Evolutionary conservation across 176 grass and related monocot species (phyloP).

Genomic region (Chloris gayana): DNA sequence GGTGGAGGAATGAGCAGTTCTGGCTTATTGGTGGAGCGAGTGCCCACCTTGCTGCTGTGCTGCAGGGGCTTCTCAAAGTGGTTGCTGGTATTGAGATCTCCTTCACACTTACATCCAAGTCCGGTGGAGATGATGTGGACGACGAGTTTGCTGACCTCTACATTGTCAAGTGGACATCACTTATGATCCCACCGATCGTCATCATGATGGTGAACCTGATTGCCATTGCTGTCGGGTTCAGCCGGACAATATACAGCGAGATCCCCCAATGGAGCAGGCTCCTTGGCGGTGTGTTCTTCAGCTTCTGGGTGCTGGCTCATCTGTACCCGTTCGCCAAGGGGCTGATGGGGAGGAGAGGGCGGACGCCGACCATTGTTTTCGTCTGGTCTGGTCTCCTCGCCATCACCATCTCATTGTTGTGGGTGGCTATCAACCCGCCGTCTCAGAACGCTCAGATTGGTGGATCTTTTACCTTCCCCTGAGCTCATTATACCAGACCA

Average conservation of each 20-base stretch:
- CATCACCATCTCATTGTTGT: constrained; percentile 48
- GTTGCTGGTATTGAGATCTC: constrained; percentile 96
- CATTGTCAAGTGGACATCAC: constrained; percentile 87
- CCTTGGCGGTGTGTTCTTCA: constrained; percentile 92
- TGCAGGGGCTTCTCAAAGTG: constrained; percentile 94
- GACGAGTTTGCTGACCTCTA: constrained; percentile 95
- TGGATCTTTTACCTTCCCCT: constrained; percentile 92
- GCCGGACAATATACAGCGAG: constrained; percentile 86
- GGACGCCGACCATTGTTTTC: constrained; percentile 88
- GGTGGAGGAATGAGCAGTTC: constrained; percentile 99
- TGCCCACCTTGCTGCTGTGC: constrained; percentile 83
- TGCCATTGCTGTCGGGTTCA: constrained; percentile 75
- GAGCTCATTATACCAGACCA: constrained; percentile 8
- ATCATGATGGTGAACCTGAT: constrained; percentile 99
- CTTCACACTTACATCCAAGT: constrained; percentile 95
- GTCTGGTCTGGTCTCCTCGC: constrained; percentile 93
- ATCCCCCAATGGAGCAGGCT: constrained; percentile 97
- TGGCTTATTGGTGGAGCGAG: constrained; percentile 97
- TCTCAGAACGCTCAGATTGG: constrained; percentile 73
- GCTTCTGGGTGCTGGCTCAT: constrained; percentile 96
- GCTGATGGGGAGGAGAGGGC: constrained; percentile 80
- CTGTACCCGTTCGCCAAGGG: constrained; percentile 97
- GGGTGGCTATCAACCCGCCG: constrained; percentile 79
- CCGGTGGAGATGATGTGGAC: constrained; percentile 66
- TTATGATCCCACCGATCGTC: constrained; percentile 91